These are phyloP conservation scores for Calvatia gigantea DNA, from an alignment of 768 basidiomycete genomes.

Conservation along the genomic window DNA sequence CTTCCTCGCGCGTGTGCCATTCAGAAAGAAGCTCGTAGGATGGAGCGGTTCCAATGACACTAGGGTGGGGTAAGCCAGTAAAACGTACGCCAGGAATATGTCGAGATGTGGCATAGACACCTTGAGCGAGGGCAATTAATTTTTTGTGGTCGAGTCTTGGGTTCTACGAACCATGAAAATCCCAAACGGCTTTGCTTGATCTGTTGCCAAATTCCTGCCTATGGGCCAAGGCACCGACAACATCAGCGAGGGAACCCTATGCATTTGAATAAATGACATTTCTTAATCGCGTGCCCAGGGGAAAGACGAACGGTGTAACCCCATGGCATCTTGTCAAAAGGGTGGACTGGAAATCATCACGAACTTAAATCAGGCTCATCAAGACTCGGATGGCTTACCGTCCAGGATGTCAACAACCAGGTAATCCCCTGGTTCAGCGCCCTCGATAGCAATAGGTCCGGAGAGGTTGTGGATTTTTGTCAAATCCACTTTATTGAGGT, in stretches of 20 bases:
- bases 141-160: no score
- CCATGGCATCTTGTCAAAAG: conserved; percentile 79
- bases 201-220: conserved; percentile 71
- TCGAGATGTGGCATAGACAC: conserved; percentile 68
- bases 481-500: conserved; percentile 62
- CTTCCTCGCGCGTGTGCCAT: conserved; percentile 74
- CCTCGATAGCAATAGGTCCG: conserved; percentile 72
- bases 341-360: conserved; percentile 38
- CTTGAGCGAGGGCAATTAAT: conserved; percentile 24
- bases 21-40: conserved; percentile 66
- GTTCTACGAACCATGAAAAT: conserved; percentile 52
- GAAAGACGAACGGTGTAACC: conserved; percentile 57
- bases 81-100: conserved; percentile 81
- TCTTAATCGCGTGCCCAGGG: neutral
- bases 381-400: conserved; percentile 32
- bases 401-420: conserved; percentile 80
- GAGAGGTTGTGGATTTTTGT: conserved; percentile 71
- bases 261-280: neutral
- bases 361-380: neutral
- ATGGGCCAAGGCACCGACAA: conserved; percentile 65
- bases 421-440: conserved; percentile 76
- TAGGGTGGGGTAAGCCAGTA: conserved; percentile 74
- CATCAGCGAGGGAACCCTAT: conserved; percentile 76
- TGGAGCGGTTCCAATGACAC: conserved; percentile 74
- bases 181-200: conserved; percentile 81